A percentile compares a stretch with the other conserved stretches of the same genome.
phyloP scores from a whole-genome alignment of 202 grass and related monocot species.

The Schoenoplectus triqueter region DNA sequence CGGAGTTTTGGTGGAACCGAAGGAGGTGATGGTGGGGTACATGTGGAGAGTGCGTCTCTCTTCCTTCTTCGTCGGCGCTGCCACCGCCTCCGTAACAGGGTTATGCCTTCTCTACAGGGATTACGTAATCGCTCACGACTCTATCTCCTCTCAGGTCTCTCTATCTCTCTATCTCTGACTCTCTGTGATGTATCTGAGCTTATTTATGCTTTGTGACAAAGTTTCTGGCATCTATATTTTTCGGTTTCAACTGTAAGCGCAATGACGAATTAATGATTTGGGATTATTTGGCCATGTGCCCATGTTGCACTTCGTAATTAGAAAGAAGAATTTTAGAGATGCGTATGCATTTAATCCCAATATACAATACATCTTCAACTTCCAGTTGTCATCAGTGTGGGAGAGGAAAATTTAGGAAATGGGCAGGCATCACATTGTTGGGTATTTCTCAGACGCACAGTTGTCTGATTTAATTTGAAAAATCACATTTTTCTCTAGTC shows the following conservation, averaged over 20 bases:
- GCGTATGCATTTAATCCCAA: not conserved
- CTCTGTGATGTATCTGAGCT: not conserved
- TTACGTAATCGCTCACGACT: slow-evolving; percentile 56
- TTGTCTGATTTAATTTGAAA: not conserved
- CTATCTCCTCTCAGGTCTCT: slow-evolving; percentile 61
- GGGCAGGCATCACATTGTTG: not conserved
- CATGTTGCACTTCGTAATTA: not conserved
- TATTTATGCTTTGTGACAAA: not conserved
- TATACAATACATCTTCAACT: not conserved
- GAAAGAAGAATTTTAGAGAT: not conserved
- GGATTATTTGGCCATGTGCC: not conserved
- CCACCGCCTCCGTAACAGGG: slow-evolving; percentile 52
- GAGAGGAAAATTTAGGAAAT: not conserved
- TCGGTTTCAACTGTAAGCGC: not conserved
- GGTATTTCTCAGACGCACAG: not conserved
- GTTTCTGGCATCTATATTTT: not conserved
- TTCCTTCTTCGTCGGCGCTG: slow-evolving; percentile 57
- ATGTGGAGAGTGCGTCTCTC: slow-evolving; percentile 57
- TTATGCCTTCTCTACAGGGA: slow-evolving; percentile 81
- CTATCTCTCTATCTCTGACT: not conserved
- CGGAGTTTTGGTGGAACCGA: slow-evolving; percentile 1
- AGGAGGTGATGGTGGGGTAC: slow-evolving; percentile 44
- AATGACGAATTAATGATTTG: not conserved
- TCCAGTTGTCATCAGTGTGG: not conserved
- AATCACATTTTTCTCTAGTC: not conserved